Evolutionary conservation across 306 rosid species (phyloP).

Genomic region (Prunus davidiana): DNA sequence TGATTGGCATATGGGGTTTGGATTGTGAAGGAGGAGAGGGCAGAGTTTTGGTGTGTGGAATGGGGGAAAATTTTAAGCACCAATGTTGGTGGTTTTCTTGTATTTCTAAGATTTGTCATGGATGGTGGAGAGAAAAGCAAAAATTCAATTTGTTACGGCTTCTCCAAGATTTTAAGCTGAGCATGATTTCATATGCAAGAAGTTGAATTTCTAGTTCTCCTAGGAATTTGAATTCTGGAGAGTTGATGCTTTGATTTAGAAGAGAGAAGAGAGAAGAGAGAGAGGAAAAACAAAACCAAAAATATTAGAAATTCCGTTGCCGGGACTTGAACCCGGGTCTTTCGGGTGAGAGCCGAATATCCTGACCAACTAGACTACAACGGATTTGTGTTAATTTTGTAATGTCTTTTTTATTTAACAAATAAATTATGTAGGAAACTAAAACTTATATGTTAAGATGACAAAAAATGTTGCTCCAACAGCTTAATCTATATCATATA

Average conservation of each 20-base stretch:
- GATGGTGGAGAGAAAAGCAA: neutral
- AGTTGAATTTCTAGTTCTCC: neutral
- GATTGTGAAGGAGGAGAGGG: conserved; percentile 14
- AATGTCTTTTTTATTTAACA: too few species aligned
- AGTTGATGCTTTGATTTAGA: neutral
- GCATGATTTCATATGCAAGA: neutral
- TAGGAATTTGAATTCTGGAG: neutral
- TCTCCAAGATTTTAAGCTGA: neutral
- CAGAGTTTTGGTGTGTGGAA: conserved; percentile 14
- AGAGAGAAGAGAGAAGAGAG: too few species aligned
- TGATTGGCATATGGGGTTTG: conserved; percentile 20
- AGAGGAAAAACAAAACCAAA: too few species aligned
- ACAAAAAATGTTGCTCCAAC: too few species aligned
- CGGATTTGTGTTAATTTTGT: neutral
- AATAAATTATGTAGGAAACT: neutral
- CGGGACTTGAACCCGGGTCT: conserved; percentile 34
- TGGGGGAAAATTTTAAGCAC: conserved; percentile 10
- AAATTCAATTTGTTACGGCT: neutral
- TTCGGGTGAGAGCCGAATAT: conserved; percentile 33
- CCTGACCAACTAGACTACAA: conserved; percentile 36
- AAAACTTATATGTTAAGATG: too few species aligned
- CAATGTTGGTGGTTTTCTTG: neutral
- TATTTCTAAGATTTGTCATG: conserved; percentile 25
- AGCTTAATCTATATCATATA: too few species aligned
- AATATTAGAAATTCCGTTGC: conserved; percentile 14